Evolutionary conservation across 345 rosid genomes (phyloP).

Genomic region (Clausena lansium): DNA sequence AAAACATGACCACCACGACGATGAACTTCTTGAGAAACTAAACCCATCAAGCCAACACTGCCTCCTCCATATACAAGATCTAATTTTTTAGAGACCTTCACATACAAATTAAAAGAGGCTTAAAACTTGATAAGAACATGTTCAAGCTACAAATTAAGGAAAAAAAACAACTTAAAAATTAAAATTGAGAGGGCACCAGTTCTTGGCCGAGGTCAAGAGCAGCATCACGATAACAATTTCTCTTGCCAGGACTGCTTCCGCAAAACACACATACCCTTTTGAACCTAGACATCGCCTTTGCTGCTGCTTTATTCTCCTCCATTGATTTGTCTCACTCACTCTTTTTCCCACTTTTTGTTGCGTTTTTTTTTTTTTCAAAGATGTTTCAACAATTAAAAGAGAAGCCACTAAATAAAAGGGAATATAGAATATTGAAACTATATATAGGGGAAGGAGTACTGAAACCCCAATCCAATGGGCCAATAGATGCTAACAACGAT

Average conservation of each 20-base stretch:
- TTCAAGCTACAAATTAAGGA: background rate
- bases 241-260: constrained; percentile 85
- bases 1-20: constrained; percentile 65
- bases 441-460: constrained; percentile 18
- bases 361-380: background rate
- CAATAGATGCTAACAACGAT: background rate
- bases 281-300: constrained; percentile 39
- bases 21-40: constrained; percentile 65
- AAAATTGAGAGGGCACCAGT: constrained; percentile 38
- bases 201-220: constrained; percentile 81
- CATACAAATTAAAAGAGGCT: background rate
- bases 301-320: constrained; percentile 27
- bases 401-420: constrained; percentile 17
- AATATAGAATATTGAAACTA: constrained; percentile 17
- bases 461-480: background rate
- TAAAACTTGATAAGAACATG: background rate
- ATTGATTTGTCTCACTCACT: background rate
- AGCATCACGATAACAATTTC: constrained; percentile 65
- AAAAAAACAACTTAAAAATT: background rate
- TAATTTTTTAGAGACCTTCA: constrained; percentile 52
- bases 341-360: background rate
- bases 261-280: constrained; percentile 88
- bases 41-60: constrained; percentile 70
- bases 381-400: constrained; percentile 1
- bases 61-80: constrained; percentile 81